A percentile compares a stretch with the other conserved stretches of the same genome.
These are phyloP conservation scores for Candida berthetii DNA, from an alignment of 805 yeast species.

Conservation along the genomic window DNA sequence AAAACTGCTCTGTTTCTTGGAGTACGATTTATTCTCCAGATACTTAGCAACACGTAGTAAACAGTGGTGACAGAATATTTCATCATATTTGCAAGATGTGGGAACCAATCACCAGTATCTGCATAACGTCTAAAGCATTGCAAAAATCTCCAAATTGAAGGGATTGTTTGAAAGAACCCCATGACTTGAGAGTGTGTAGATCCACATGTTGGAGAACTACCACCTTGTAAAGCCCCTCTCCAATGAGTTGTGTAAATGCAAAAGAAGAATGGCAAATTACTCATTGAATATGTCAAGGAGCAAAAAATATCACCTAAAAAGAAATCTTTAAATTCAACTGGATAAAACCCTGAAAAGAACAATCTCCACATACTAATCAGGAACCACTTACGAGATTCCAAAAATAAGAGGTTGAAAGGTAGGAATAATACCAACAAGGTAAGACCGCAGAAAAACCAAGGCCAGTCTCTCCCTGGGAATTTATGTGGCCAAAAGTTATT, in stretches of 20 bases:
- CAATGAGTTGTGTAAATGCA: conserved; percentile 76
- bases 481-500: conserved; percentile 54
- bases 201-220: conserved; percentile 49
- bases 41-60: conserved; percentile 68
- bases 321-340: conserved; percentile 94
- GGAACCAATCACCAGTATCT: conserved; percentile 94
- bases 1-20: conserved; percentile 42
- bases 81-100: conserved; percentile 84
- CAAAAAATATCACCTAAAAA: conserved; percentile 88
- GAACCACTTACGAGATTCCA: conserved; percentile 74
- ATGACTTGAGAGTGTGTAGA: conserved; percentile 67
- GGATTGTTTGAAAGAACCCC: conserved; percentile 83
- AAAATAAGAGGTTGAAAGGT: conserved; percentile 55
- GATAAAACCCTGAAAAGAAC: conserved; percentile 76
- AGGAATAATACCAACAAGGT: conserved; percentile 41
- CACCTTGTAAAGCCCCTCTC: conserved; percentile 42
- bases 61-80: conserved; percentile 66
- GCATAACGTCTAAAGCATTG: conserved; percentile 89
- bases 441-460: conserved; percentile 67
- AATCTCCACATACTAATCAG: conserved; percentile 66
- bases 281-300: conserved; percentile 81
- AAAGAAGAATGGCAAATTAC: conserved; percentile 79
- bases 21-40: conserved; percentile 61
- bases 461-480: conserved; percentile 69
- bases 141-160: conserved; percentile 83